These are phyloP conservation scores for Diplogelasinospora grovesii DNA, from an alignment of 495 filamentous ascomycete genomes.

Conservation along the genomic window DNA sequence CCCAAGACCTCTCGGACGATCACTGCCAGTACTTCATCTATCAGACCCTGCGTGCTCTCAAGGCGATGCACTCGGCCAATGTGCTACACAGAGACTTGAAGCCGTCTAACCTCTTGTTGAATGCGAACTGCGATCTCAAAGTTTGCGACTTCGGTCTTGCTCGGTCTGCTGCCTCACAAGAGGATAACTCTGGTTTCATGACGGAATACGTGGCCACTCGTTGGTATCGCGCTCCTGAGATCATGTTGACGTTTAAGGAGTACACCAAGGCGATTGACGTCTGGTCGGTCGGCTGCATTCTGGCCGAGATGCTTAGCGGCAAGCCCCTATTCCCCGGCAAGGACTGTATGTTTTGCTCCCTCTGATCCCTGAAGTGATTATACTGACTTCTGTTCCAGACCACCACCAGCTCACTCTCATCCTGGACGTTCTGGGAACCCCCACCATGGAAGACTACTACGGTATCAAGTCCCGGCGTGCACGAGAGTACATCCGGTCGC, in stretches of 20 bases:
- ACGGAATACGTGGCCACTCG: conserved; percentile 99
- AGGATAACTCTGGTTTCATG: conserved; percentile 99
- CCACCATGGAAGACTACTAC: conserved; percentile 99
- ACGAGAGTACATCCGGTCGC: conserved; percentile 95
- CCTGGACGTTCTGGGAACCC: conserved; percentile 94
- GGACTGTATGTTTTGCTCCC: conserved; percentile 69
- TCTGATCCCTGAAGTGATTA: neutral
- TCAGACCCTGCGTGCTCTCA: conserved; percentile 94
- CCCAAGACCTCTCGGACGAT: conserved; percentile 95
- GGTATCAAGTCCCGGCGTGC: conserved; percentile 98
- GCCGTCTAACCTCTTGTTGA: conserved; percentile 92
- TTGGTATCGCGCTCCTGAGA: conserved; percentile 99
- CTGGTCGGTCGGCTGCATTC: conserved; percentile 98
- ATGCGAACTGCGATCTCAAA: conserved; percentile 98
- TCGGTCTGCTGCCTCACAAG: conserved; percentile 83
- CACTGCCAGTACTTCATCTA: conserved; percentile 99
- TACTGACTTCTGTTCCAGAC: conserved; percentile 47
- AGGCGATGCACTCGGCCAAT: conserved; percentile 99
- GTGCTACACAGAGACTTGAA: conserved; percentile 97
- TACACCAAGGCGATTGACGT: conserved; percentile 99
- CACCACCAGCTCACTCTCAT: conserved; percentile 98
- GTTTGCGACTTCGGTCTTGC: conserved; percentile 98
- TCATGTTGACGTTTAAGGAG: conserved; percentile 99
- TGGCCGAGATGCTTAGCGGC: conserved; percentile 99
- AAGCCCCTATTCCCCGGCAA: conserved; percentile 99